Conservation (phyloP, 2,329 filamentous ascomycete species). For the Huntiella bhutanensis region DNA sequence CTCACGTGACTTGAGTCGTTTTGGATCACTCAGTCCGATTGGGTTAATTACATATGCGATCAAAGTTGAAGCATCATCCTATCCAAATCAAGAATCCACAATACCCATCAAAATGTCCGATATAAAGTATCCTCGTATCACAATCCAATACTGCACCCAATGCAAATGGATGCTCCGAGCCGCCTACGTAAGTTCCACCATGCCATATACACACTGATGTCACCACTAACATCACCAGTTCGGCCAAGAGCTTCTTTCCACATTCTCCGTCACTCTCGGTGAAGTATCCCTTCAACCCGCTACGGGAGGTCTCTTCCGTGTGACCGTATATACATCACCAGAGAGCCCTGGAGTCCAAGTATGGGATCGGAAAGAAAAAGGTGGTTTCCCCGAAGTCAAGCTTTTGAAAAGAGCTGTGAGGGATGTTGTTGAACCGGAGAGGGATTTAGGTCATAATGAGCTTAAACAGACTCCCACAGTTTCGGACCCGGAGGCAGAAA, state of each 20-base stretch:
- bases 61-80: no score
- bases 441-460: slow-evolving; percentile 69
- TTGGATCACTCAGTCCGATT: no score
- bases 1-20: no score
- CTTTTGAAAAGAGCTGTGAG: slow-evolving; percentile 70
- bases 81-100: no score
- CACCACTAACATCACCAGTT: slow-evolving; percentile 34
- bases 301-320: slow-evolving; percentile 67
- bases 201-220: background rate
- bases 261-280: slow-evolving; percentile 65
- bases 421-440: slow-evolving; percentile 60
- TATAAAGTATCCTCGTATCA: slow-evolving; percentile 40
- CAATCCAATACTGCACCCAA: slow-evolving; percentile 86
- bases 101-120: no score
- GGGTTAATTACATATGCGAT: no score
- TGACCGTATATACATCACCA: slow-evolving; percentile 37
- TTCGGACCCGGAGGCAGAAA: no score
- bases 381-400: slow-evolving; percentile 88
- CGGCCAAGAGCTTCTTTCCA: slow-evolving; percentile 86
- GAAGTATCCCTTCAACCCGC: slow-evolving; percentile 75
- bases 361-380: slow-evolving; percentile 77
- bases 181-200: slow-evolving; percentile 50
- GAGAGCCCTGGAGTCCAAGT: slow-evolving; percentile 25
- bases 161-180: slow-evolving; percentile 83
- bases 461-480: slow-evolving; percentile 17